These are phyloP conservation scores for Knufia fluminis DNA, from an alignment of 2,329 filamentous ascomycete species.

Conservation along the genomic window DNA sequence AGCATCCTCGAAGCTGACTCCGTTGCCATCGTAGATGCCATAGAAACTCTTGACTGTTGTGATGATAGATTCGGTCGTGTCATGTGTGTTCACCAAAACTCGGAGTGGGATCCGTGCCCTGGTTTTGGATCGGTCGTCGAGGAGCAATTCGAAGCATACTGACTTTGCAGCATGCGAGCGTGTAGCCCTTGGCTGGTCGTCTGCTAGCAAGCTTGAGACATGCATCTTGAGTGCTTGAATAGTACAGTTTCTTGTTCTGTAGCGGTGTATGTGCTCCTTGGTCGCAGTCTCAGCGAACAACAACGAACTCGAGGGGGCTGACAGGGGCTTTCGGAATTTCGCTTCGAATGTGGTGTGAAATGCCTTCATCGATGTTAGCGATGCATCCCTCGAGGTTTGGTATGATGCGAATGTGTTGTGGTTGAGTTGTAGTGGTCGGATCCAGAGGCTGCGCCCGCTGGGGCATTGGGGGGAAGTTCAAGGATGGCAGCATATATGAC, in stretches of 20 bases:
- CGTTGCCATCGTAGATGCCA: conserved; percentile 79
- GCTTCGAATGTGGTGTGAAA: not conserved
- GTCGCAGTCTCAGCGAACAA: not conserved
- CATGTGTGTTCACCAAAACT: conserved; percentile 84
- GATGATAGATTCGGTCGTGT: conserved; percentile 95
- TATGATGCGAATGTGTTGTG: not conserved
- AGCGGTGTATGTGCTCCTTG: not conserved
- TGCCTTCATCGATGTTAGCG: not conserved
- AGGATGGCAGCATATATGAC: not conserved
- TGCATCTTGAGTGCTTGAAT: conserved; percentile 3
- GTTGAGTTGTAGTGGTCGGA: not conserved
- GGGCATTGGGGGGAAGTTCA: not conserved
- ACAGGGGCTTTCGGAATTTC: not conserved
- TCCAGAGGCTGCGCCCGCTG: not conserved
- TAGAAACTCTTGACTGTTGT: conserved; percentile 99
- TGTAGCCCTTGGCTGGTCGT: not conserved
- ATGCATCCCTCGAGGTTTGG: not conserved
- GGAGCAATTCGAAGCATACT: conserved; percentile 55
- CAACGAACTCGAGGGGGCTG: not conserved
- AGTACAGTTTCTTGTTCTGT: not conserved
- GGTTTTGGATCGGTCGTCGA: conserved; percentile 48
- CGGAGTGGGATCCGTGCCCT: conserved; percentile 56
- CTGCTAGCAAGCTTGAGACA: conserved; percentile 5
- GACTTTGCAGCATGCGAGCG: conserved; percentile 40
- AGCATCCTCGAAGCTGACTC: conserved; percentile 91